Base-by-base conservation (phyloP, 768 basidiomycete species). In the Russula olivacea region DNA sequence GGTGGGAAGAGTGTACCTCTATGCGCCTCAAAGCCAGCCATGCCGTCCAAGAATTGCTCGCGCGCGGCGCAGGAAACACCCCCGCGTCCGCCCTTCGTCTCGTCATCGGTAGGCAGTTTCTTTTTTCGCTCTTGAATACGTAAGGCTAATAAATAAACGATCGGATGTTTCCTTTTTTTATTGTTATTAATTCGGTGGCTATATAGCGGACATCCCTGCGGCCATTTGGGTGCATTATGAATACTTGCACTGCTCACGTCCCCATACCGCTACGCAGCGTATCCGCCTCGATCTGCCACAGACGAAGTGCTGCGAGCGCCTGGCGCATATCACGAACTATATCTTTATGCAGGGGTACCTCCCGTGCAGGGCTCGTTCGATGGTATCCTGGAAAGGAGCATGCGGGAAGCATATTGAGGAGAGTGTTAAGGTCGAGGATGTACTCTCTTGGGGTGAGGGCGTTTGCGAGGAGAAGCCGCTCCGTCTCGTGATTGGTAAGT, bases 271-370 rank as follows among this genome's bases (percentile, higher is more conserved):
- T 40, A 72, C 73, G n/a, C 81, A 81, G 66, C 78, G 78, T 36
- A 65, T 80, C 64, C 77, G 76, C 69, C 72, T 80, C 43, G 73
- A 76, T 43, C 62, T 64, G 45, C 65, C 67, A 0, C 70, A 74
- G 43, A 47, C 40, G 38, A 75, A 71, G 67, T 70, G 34, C 17
- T 55, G 77, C 55, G 78, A 77, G 63, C 70, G 72, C 28, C 63
- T 81, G 23, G 78, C 78, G n/a, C 76, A 81, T 59, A 66, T 81
- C 59, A 80, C 79, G 55, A 81, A 81, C 73, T 63, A 80, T 61
- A 72, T 81, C 66, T 82, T 81, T 70, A 64, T 53, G 25, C 72
- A 73, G 40, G 76, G 76, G 1, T 82, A 74, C 56, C 69, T 75
- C 28, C 69, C 74, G 8, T 64, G 71, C n/a, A 70, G 75, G 54